phyloP scores from a whole-genome alignment of 768 basidiomycete species.

The Phylloporus rhodoxanthus region DNA sequence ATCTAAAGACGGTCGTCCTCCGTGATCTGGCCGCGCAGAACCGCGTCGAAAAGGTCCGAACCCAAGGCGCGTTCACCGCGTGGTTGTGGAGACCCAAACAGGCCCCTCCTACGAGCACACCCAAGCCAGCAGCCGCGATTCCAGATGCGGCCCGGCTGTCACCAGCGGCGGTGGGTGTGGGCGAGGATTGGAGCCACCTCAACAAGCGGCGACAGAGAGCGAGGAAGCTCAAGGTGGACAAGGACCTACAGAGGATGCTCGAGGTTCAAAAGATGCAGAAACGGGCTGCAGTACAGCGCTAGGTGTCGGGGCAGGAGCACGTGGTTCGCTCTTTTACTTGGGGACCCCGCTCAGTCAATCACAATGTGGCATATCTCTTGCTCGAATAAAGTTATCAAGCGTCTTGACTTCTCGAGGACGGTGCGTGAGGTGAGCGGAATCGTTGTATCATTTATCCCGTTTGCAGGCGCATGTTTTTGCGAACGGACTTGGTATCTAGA shows the following conservation, averaged over 20 bases:
- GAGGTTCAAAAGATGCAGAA: slow-evolving; percentile 27
- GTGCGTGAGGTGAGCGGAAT: too few species aligned
- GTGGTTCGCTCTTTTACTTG: background rate
- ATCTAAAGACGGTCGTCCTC: slow-evolving; percentile 50
- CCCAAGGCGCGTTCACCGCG: slow-evolving; percentile 27
- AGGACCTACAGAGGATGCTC: slow-evolving; percentile 37
- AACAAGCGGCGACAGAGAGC: slow-evolving; percentile 48
- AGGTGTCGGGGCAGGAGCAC: background rate
- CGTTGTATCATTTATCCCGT: too few species aligned
- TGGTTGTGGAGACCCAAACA: slow-evolving; percentile 38
- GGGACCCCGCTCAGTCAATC: too few species aligned
- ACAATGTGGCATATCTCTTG: background rate
- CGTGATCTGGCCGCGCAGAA: slow-evolving; percentile 38
- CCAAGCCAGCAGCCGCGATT: background rate
- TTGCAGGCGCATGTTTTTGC: too few species aligned
- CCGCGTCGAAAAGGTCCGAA: slow-evolving; percentile 40
- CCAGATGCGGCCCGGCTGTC: background rate
- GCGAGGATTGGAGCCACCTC: slow-evolving; percentile 49
- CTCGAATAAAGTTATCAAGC: too few species aligned
- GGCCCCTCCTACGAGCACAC: background rate
- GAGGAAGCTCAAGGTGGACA: slow-evolving; percentile 40
- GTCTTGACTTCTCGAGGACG: too few species aligned
- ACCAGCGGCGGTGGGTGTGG: slow-evolving; percentile 28
- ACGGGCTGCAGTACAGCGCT: background rate
- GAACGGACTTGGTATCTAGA: too few species aligned